Evolutionary conservation across 441 rosid species (phyloP), one percentile per base, ranked within the genome.

Genomic region (Adansonia gregorii): DNA sequence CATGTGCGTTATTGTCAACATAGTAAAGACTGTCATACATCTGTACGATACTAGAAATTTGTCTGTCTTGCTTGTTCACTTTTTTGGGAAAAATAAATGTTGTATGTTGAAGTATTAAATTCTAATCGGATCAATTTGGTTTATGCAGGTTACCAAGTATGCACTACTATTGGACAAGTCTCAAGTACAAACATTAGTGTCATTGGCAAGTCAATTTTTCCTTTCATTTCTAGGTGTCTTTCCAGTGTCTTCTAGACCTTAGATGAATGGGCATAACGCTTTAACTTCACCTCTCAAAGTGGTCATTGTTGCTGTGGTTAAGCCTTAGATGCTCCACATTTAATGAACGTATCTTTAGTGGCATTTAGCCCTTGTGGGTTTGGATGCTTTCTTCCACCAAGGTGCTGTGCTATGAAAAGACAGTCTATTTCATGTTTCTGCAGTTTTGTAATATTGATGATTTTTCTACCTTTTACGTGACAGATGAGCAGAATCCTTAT

Each of bases 131-230:
- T 76, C 52, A 56, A 8, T 70, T 51, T 82, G 64, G 72, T 70
- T 12, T 69, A 39, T 85, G 81, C 88, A 95, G 98, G 98, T 58
- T 95, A 93, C 73, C 93, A 87, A 81, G 94, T 95, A 14, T 95
- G 99, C 89, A 85, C 78, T 65, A 79, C 94, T 14, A 41, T 93
- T 78, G 99, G 99, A 78, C 82, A 72, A 81, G 80, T 80, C 73
- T 85, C 93, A 56, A 86, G 81, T 86, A 87, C 88, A 45, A 61
- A 75, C 59, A 81, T 86, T 81, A 76, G 72, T 12, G 14, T 93
- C 76, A 80, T 86, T 78, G 99, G 99, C 91, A 81, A 84, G 88
- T 79, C 45, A 10, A 22, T 6, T 72, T 10, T 45, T 55, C 22
- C 74, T 49, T 19, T 35, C 39, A 35, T 35, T 35, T 35, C 39